Percentiles rank a stretch among this genome's conserved stretches.
Evolutionary conservation across 306 rosid genomes (phyloP).

Genomic region (Carpinus viminea): DNA sequence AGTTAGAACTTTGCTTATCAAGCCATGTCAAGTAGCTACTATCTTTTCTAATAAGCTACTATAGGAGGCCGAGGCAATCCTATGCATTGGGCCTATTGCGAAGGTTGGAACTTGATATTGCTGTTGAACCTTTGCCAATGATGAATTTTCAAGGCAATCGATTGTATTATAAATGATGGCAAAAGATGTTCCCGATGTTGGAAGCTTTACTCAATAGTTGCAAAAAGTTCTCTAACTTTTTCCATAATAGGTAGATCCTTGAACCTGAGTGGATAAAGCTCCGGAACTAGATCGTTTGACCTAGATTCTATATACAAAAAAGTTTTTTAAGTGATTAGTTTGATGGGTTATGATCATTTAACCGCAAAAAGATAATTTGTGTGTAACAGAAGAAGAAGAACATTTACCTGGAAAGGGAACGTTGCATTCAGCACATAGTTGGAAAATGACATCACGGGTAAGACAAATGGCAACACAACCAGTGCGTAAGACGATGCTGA

Average conservation of each 20-base stretch:
- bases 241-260: conserved; percentile 47
- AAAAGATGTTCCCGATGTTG: conserved; percentile 18
- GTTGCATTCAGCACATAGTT: background rate
- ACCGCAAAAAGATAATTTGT: background rate
- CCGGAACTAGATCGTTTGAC: conserved; percentile 33
- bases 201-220: background rate
- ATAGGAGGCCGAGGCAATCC: conserved; percentile 17
- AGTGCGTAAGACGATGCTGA: conserved; percentile 14
- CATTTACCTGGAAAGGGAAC: no score
- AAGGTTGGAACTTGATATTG: conserved; percentile 30
- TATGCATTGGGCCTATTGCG: conserved; percentile 51
- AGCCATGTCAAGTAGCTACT: conserved; percentile 33
- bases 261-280: conserved; percentile 43
- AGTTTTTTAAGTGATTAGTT: background rate
- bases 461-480: conserved; percentile 30
- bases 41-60: conserved; percentile 31
- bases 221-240: background rate
- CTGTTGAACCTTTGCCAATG: conserved; percentile 19
- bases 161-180: conserved; percentile 49
- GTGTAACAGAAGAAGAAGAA: background rate
- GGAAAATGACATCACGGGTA: conserved; percentile 24
- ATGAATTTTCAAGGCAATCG: no score
- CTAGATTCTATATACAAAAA: conserved; percentile 23
- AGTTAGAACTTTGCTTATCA: conserved; percentile 15
- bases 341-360: background rate